These are phyloP conservation scores for Alternaria sp. DNA, from an alignment of 2,329 filamentous ascomycete genomes.

Conservation along the genomic window DNA sequence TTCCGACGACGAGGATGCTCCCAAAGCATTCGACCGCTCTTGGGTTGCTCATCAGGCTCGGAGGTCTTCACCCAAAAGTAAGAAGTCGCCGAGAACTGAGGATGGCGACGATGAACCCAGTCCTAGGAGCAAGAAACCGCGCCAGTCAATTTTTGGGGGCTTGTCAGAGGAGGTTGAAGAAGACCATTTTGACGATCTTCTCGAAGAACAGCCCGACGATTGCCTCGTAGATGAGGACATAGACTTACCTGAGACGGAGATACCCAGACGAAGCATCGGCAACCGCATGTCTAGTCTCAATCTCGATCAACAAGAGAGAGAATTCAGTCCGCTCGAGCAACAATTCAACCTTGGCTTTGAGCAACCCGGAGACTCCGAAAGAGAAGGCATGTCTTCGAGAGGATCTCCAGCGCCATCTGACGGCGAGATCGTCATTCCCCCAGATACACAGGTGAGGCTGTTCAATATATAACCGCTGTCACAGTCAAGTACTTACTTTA, in stretches of 20 bases:
- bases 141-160: conserved; percentile 25
- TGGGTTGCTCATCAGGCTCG: conserved; percentile 1
- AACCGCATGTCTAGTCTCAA: conserved; percentile 20
- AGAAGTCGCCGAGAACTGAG: conserved; percentile 13
- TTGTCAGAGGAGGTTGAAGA: neutral
- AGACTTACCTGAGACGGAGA: neutral
- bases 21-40: conserved; percentile 13
- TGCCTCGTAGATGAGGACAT: neutral
- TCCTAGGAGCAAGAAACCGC: conserved; percentile 15
- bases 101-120: conserved; percentile 3
- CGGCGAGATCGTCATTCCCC: conserved; percentile 15
- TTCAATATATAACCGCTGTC: neutral
- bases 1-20: conserved; percentile 22
- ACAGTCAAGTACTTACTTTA: conserved; percentile 2
- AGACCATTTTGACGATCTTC: neutral
- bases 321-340: neutral
- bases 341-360: conserved; percentile 9
- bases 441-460: conserved; percentile 11
- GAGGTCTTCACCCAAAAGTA: neutral
- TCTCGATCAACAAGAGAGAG: conserved; percentile 11
- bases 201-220: neutral
- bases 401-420: conserved; percentile 19
- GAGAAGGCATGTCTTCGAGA: conserved; percentile 1
- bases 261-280: conserved; percentile 1
- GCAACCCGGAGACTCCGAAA: conserved; percentile 7